phyloP scores from a whole-genome alignment of 495 filamentous ascomycete genomes.

The Neurospora sp. region DNA sequence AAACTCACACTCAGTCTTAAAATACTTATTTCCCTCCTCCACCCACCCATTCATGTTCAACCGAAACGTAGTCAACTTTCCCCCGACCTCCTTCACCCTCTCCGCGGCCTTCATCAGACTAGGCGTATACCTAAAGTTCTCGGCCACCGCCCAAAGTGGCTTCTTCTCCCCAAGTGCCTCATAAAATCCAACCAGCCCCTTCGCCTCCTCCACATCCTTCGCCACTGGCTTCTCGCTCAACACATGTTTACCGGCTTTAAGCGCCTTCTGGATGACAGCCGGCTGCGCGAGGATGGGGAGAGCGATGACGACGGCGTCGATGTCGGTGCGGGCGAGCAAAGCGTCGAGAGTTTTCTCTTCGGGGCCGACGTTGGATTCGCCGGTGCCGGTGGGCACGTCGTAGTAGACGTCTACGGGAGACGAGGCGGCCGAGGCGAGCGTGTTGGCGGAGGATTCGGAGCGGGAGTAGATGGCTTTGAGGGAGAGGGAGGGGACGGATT shows the following conservation, averaged over 20 bases:
- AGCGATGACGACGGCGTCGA: constrained; percentile 59
- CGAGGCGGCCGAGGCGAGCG: constrained; percentile 20
- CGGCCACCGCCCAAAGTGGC: constrained; percentile 58
- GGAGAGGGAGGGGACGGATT: constrained; percentile 28
- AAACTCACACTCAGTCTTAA: constrained; percentile 47
- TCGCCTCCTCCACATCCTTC: constrained; percentile 48
- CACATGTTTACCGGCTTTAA: constrained; percentile 67
- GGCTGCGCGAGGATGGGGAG: constrained; percentile 55
- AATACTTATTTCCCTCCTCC: constrained; percentile 33
- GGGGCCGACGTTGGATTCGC: background rate
- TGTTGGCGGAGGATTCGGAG: constrained; percentile 35
- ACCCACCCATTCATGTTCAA: constrained; percentile 47
- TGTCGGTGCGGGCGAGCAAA: constrained; percentile 54
- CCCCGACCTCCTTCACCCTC: constrained; percentile 51
- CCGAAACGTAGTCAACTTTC: constrained; percentile 55
- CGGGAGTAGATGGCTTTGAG: constrained; percentile 57
- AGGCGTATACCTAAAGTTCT: constrained; percentile 63
- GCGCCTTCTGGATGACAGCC: constrained; percentile 43
- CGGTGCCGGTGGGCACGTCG: constrained; percentile 42
- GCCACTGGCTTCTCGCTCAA: constrained; percentile 76
- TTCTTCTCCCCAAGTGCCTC: constrained; percentile 17
- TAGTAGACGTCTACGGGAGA: constrained; percentile 40
- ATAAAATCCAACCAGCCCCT: constrained; percentile 53
- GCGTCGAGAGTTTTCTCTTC: constrained; percentile 38
- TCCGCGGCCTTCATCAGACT: constrained; percentile 45